Evolutionary conservation across 441 rosid species (phyloP), one percentile per base, ranked within the genome.

Genomic region (Euphorbia celastroides): DNA sequence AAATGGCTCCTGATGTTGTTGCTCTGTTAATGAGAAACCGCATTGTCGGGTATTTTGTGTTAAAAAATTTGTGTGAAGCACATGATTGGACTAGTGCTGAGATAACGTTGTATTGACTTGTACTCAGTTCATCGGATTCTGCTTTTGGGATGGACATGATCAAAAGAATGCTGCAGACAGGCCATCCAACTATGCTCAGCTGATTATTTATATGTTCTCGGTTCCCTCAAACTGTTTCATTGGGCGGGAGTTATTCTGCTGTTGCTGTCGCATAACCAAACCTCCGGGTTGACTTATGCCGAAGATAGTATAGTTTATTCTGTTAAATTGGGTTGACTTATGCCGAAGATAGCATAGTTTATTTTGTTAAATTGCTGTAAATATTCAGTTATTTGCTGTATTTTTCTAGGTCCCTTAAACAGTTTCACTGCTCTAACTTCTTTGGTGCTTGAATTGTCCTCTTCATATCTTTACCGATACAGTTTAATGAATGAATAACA

Each of bases 151-250:
- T 91, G 93, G 96, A 91, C 71, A 85, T 91, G 86, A 14, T 89
- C 58, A 93, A 91, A 88, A 85, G 92, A 80, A 91, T 93, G 90
- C 87, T 93, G 27, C 97, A 93, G 71, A 83, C 90, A 7, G 96
- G 96, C 44, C 97, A 89, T 78, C 99, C 99, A 16, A 88, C 95
- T 7, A 88, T 93, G 97, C 93, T 93, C 71, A 83, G 88, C 78
- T 93, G 80, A 86, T 70, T 46, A 48, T 44, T 10, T 44, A 0
- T 50, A 34, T 17, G 54, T 4, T 26, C 13, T 27, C 28, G 5
- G 19, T 68, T 60, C 14, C 31, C 66, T 27, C 19, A 16, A 20
- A 31, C 38, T 38, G 52, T 44, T 41, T 25, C 34, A 31, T n/a
- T n/a, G n/a, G 23, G 51, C 11, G 31, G 26, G 19, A 36, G 16